A percentile compares a stretch with the other conserved stretches of the same genome.
phyloP scores from a whole-genome alignment of 352 stramenopile genomes.

The Pythium phragmiticola region DNA sequence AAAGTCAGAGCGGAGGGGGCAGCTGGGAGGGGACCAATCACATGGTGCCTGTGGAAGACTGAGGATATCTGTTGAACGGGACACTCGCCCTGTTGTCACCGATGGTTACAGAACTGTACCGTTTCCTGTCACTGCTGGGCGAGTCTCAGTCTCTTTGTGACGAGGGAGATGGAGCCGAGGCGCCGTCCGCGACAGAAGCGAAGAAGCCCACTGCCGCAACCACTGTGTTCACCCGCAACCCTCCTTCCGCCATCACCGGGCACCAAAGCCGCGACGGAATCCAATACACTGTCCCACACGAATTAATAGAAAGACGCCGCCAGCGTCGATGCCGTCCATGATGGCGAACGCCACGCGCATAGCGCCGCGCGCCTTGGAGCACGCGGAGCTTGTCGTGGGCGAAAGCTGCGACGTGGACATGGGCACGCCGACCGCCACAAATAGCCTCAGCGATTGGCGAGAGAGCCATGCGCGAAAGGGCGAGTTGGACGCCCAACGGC shows the following conservation, averaged over 20 bases:
- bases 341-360: constrained; percentile 17
- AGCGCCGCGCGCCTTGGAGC: background rate
- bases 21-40: constrained; percentile 19
- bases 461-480: background rate
- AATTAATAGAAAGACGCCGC: background rate
- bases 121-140: too few relatives aligned
- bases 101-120: too few relatives aligned
- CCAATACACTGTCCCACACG: background rate
- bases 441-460: constrained; percentile 11
- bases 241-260: constrained; percentile 8
- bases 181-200: background rate
- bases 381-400: constrained; percentile 2
- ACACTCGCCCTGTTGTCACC: background rate
- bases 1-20: background rate
- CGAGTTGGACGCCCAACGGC: background rate
- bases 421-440: constrained; percentile 10
- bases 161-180: constrained; percentile 13
- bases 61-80: background rate
- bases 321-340: background rate
- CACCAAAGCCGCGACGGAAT: background rate
- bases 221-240: constrained; percentile 11
- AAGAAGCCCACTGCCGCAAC: background rate
- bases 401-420: constrained; percentile 25
- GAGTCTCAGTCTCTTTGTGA: background rate
- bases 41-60: constrained; percentile 1